phyloP scores from a whole-genome alignment of 2,329 filamentous ascomycete genomes.

The Capronia coronata region DNA sequence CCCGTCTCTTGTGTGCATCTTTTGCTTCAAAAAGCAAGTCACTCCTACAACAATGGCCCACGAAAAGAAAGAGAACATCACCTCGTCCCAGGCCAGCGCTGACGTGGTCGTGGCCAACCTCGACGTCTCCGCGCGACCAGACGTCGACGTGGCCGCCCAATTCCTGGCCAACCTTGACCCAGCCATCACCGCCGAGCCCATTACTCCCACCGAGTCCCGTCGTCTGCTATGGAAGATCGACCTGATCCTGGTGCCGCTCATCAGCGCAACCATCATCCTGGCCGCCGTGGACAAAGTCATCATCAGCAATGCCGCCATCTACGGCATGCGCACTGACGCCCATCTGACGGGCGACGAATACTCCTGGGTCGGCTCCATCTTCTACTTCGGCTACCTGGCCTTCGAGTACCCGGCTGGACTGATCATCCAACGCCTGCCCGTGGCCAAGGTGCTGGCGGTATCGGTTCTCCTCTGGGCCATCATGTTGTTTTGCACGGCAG shows the following conservation, averaged over 20 bases:
- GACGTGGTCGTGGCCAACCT: background rate
- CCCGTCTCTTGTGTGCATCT: too few relatives aligned
- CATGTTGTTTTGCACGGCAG: conserved; percentile 21
- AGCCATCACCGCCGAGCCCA: background rate
- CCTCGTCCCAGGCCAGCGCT: background rate
- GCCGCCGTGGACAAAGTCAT: conserved; percentile 2
- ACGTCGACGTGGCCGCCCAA: background rate
- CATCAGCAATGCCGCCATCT: conserved; percentile 30
- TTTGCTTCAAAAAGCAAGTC: too few relatives aligned
- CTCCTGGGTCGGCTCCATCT: conserved; percentile 40
- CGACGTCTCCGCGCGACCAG: background rate
- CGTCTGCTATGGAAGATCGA: conserved; percentile 1
- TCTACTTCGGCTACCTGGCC: conserved; percentile 38
- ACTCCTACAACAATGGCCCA: background rate
- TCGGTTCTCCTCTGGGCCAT: conserved; percentile 35
- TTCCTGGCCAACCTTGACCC: conserved; percentile 1
- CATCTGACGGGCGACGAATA: conserved; percentile 31
- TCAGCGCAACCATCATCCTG: background rate
- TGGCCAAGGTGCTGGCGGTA: conserved; percentile 36
- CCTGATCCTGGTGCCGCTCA: background rate
- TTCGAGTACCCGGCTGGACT: conserved; percentile 39
- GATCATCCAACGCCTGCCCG: conserved; percentile 36
- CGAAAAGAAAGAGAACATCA: background rate
- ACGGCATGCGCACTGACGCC: conserved; percentile 30
- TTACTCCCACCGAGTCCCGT: background rate